Percentiles rank a stretch among this genome's conserved stretches.
phyloP scores from a whole-genome alignment of 345 rosid genomes.

The Lepidium aucheri region DNA sequence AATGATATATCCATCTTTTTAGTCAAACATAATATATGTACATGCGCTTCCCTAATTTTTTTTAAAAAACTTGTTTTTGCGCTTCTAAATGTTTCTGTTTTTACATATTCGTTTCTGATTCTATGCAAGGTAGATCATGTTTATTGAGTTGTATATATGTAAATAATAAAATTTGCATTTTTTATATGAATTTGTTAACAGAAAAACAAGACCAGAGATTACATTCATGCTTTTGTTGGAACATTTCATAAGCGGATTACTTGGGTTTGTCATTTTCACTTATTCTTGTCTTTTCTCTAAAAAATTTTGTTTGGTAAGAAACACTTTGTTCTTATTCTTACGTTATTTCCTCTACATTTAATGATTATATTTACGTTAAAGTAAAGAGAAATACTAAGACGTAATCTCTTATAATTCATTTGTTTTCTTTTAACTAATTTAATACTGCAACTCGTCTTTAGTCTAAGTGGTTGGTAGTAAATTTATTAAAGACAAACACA shows the following conservation, averaged over 20 bases:
- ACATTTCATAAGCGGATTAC: conserved; percentile 56
- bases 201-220: conserved; percentile 49
- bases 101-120: too few relatives aligned
- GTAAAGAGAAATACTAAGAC: background rate
- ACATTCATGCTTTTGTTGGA: conserved; percentile 38
- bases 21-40: background rate
- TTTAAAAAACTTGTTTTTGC: too few relatives aligned
- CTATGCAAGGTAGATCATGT: too few relatives aligned
- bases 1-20: background rate
- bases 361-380: background rate
- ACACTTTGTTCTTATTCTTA: background rate
- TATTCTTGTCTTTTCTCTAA: background rate
- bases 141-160: background rate
- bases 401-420: conserved; percentile 9
- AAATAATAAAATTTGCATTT: background rate
- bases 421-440: background rate
- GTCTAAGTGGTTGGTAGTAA: too few relatives aligned
- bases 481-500: too few relatives aligned
- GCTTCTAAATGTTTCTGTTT: too few relatives aligned
- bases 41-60: background rate
- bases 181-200: conserved; percentile 27
- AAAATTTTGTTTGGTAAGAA: too few relatives aligned
- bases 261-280: conserved; percentile 40
- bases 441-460: too few relatives aligned
- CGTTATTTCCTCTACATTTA: background rate